Conservation (phyloP, 495 filamentous ascomycete species). For the Aspergillus avenaceus region DNA sequence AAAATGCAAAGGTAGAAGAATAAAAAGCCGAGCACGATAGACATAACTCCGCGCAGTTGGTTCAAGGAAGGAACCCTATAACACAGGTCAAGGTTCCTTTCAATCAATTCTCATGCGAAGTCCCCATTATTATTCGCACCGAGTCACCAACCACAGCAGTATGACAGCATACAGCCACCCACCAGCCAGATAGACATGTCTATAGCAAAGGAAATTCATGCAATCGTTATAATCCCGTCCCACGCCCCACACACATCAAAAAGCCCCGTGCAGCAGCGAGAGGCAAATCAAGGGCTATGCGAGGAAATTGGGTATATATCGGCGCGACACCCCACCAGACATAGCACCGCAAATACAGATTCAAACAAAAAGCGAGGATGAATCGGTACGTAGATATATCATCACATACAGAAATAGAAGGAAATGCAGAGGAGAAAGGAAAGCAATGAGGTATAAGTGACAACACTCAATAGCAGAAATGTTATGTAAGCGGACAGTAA, state of each 20-base stretch:
- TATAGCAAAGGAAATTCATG: slow-evolving; percentile 38
- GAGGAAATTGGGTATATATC: slow-evolving; percentile 38
- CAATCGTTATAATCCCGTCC: slow-evolving; percentile 33
- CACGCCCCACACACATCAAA: slow-evolving; percentile 23
- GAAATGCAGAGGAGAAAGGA: background rate
- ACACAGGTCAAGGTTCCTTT: background rate
- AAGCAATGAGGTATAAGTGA: background rate
- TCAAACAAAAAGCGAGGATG: slow-evolving; percentile 9
- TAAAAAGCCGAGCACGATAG: background rate
- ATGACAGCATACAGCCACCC: background rate
- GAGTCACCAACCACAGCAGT: background rate
- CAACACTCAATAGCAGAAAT: background rate
- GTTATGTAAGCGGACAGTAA: background rate
- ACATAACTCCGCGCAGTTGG: background rate
- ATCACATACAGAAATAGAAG: slow-evolving; percentile 1
- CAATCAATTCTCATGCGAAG: background rate
- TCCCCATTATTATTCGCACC: background rate
- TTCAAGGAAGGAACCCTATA: background rate
- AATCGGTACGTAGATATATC: slow-evolving; percentile 9
- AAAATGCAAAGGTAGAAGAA: background rate
- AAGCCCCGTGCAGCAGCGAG: slow-evolving; percentile 16
- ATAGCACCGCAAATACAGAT: slow-evolving; percentile 20
- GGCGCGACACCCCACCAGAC: slow-evolving; percentile 27
- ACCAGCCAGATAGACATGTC: slow-evolving; percentile 8
- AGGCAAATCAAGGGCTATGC: slow-evolving; percentile 27